Conservation (phyloP, 768 basidiomycete genomes). For the Rhizopogon rudus region DNA sequence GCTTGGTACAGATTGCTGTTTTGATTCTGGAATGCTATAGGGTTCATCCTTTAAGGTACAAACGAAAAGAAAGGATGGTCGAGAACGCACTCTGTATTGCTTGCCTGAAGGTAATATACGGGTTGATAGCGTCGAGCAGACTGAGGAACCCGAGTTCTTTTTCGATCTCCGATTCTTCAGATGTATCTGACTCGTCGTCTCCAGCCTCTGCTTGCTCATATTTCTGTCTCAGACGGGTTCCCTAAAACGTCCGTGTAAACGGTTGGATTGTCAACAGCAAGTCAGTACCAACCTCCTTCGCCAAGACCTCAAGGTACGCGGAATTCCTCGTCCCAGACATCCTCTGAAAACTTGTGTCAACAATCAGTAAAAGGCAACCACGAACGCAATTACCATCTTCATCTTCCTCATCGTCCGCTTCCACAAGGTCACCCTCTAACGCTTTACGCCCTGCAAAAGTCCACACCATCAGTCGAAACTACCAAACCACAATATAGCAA, state of each 20-base stretch:
- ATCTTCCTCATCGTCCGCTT: conserved; percentile 37
- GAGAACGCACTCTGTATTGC: conserved; percentile 64
- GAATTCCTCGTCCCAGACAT: conserved; percentile 92
- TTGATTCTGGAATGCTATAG: conserved; percentile 47
- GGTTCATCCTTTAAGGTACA: neutral
- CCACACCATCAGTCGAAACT: conserved; percentile 1
- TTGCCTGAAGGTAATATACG: conserved; percentile 73
- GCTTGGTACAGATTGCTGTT: conserved; percentile 37
- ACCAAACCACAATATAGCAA: neutral
- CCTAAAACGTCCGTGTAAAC: conserved; percentile 33
- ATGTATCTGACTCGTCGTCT: conserved; percentile 34
- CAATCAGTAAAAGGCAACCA: neutral
- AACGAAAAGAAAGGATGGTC: neutral
- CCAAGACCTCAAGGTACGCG: conserved; percentile 82
- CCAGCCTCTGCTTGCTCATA: conserved; percentile 36
- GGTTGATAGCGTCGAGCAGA: conserved; percentile 74
- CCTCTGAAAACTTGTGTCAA: conserved; percentile 41
- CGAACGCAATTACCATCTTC: conserved; percentile 39
- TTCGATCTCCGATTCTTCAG: conserved; percentile 57
- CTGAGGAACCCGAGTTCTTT: conserved; percentile 79
- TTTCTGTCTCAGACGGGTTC: conserved; percentile 66
- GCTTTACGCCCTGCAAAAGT: conserved; percentile 47
- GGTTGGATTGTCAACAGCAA: neutral
- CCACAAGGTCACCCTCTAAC: conserved; percentile 46
- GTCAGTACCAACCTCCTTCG: conserved; percentile 56